A percentile compares a stretch with the other conserved stretches of the same genome.
phyloP scores from a whole-genome alignment of 1,284 basidiomycete species.

The Leccinum subspadiceum region DNA sequence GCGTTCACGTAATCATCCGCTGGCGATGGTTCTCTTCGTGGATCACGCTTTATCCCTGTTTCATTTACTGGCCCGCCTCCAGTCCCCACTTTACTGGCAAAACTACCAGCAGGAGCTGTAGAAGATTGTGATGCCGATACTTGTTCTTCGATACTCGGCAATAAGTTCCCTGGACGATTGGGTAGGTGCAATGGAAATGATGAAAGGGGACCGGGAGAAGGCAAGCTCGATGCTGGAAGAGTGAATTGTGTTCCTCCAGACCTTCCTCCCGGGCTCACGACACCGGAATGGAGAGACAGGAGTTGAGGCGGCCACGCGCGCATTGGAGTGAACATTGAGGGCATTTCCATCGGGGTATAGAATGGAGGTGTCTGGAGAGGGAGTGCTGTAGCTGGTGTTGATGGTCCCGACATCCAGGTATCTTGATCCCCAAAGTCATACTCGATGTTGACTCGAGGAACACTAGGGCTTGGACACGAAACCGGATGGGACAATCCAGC shows the following conservation, averaged over 20 bases:
- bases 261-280: slow-evolving; percentile 2
- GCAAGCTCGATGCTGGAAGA: slow-evolving; percentile 1
- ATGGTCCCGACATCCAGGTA: slow-evolving; percentile 17
- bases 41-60: not conserved
- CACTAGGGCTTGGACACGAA: not conserved
- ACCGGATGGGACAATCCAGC: not conserved
- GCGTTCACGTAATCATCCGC: slow-evolving; percentile 93
- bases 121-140: slow-evolving; percentile 5
- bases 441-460: slow-evolving; percentile 27
- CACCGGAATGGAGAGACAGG: slow-evolving; percentile 6
- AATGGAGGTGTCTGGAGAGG: slow-evolving; percentile 28
- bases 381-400: slow-evolving; percentile 25
- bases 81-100: not conserved
- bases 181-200: slow-evolving; percentile 25
- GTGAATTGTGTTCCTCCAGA: slow-evolving; percentile 11
- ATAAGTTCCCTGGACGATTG: slow-evolving; percentile 7
- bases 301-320: slow-evolving; percentile 7
- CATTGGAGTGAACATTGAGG: slow-evolving; percentile 17
- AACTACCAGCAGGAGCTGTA: not conserved
- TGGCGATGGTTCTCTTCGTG: slow-evolving; percentile 20
- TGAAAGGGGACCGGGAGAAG: slow-evolving; percentile 12
- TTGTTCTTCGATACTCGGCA: slow-evolving; percentile 24
- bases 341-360: slow-evolving; percentile 33
- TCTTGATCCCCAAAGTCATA: slow-evolving; percentile 28
- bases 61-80: not conserved